Evolutionary conservation across 495 filamentous ascomycete genomes (phyloP), one percentile per base, ranked within the genome.

Genomic region (Penicillium egyptiacum): DNA sequence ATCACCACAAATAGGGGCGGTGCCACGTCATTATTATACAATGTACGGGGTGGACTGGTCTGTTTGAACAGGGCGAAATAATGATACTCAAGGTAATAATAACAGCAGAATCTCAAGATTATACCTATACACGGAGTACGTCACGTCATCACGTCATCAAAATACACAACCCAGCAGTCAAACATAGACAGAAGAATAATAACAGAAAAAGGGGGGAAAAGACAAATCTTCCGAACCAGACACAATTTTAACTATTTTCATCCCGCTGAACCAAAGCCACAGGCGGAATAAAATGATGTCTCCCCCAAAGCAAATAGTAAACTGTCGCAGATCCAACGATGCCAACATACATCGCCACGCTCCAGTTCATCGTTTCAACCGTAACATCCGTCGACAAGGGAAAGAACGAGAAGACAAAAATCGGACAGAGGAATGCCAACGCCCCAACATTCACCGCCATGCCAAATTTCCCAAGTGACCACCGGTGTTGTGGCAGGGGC

Each of bases 401-500:
- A 61, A 83, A 84, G 62, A 83, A 83, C 0, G 74, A 69, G 62
- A 84, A 83, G 17, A 82, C 64, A 56, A 83, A 83, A 1, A 77
- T 64, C 0, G 81, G 68, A 2, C 76, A 40, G 14, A 83, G 61
- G 55, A 79, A 78, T 0, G 50, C 55, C 53, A 77, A 53, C 48
- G 71, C 73, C 48, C 57, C 72, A 23, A 64, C 41, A 56, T 85
- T 86, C 52, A 80, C 70, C 4, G 68, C 58, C 48, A 82, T 57
- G 10, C 83, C 82, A 31, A 66, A 73, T 41, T 63, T 60, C 9
- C 83, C 81, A 2, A 86, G 66, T 6, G 69, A 70, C 75, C 82
- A 84, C 1, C 73, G 75, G 9, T 76, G 68, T 14, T 70, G 69
- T 3, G 76, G 71, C 11, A 83, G 68, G 3, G 71, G 61, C 50